These are phyloP conservation scores for Saccharomyces paradoxus DNA, from an alignment of 805 yeast genomes.

Conservation along the genomic window DNA sequence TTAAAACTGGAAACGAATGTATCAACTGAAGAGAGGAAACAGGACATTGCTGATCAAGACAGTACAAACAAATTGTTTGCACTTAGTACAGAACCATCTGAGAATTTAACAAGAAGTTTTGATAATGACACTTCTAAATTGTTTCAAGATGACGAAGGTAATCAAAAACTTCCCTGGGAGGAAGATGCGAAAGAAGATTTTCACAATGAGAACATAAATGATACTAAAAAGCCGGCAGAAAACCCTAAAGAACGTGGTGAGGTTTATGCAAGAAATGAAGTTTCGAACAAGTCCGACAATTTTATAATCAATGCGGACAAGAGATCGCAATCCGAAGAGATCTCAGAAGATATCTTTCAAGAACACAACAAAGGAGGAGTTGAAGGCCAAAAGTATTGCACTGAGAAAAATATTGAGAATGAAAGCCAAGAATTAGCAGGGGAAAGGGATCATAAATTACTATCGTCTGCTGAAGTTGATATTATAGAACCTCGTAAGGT, in stretches of 20 bases:
- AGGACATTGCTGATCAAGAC: not conserved
- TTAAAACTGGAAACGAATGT: not conserved
- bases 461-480: not conserved
- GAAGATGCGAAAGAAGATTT: not conserved
- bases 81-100: not conserved
- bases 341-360: not conserved
- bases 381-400: not conserved
- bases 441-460: not conserved
- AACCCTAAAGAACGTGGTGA: not conserved
- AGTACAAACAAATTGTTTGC: not conserved
- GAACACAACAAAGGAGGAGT: not conserved
- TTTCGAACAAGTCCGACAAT: not conserved
- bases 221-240: not conserved
- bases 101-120: not conserved
- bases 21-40: not conserved
- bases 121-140: not conserved
- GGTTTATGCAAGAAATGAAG: not conserved
- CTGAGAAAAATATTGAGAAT: not conserved
- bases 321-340: not conserved
- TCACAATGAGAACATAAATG: not conserved
- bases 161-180: conserved; percentile 15
- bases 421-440: not conserved
- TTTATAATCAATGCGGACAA: not conserved
- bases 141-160: not conserved
- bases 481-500: not conserved